Evolutionary conservation across 2,329 filamentous ascomycete genomes (phyloP).

Genomic region (Biscogniauxia sp.): DNA sequence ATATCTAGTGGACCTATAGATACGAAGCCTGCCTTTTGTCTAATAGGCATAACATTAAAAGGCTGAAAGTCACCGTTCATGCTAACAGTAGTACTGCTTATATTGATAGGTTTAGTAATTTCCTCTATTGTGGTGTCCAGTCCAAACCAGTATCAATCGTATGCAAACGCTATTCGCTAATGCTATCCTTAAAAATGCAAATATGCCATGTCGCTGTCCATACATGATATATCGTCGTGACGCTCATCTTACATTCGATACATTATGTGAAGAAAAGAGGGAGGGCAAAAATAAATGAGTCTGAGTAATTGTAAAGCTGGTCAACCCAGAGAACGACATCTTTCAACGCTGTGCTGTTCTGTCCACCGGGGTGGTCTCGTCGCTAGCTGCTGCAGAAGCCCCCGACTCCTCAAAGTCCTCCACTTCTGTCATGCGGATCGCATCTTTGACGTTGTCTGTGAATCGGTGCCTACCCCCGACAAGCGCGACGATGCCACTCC

Average conservation of each 20-base stretch:
- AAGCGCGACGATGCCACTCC: slow-evolving; percentile 80
- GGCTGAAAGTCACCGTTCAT: background rate
- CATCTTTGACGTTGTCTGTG: slow-evolving; percentile 79
- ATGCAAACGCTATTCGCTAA: background rate
- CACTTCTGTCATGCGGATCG: slow-evolving; percentile 74
- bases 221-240: background rate
- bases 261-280: background rate
- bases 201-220: background rate
- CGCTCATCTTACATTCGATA: background rate
- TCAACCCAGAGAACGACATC: background rate
- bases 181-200: background rate
- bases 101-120: too few species aligned
- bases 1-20: too few species aligned
- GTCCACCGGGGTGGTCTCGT: slow-evolving; percentile 13
- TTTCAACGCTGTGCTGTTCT: background rate
- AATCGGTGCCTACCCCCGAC: slow-evolving; percentile 78
- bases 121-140: background rate
- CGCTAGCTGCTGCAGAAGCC: slow-evolving; percentile 17
- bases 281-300: too few species aligned
- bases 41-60: too few species aligned
- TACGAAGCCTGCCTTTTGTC: too few species aligned
- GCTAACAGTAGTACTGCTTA: background rate
- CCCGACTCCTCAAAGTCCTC: slow-evolving; percentile 42
- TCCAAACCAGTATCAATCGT: background rate
- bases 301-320: background rate